Evolutionary conservation across 495 filamentous ascomycete genomes (phyloP).

Genomic region (Penicillium pancosmium): DNA sequence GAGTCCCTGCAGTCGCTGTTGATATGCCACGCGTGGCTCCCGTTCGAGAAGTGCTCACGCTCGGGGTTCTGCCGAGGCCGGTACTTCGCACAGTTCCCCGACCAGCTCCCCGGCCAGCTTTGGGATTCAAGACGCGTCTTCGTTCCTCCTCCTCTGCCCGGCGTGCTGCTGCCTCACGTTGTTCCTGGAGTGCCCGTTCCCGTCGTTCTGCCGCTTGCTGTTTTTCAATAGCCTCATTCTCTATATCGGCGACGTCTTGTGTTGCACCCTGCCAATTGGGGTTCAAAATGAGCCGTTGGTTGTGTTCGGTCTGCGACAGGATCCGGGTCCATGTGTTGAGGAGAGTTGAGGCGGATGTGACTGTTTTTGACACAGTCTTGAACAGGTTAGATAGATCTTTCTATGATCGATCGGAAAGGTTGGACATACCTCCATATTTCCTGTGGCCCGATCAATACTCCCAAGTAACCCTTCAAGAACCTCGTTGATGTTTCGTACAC

Average conservation of each 20-base stretch:
- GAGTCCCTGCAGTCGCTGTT: conserved; percentile 43
- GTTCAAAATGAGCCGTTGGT: conserved; percentile 87
- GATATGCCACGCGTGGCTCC: conserved; percentile 35
- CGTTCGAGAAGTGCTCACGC: conserved; percentile 38
- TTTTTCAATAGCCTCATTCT: conserved; percentile 70
- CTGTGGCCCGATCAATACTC: conserved; percentile 77
- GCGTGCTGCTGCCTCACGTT: conserved; percentile 68
- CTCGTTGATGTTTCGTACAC: conserved; percentile 80
- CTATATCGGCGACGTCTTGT: conserved; percentile 79
- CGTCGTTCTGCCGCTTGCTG: conserved; percentile 75
- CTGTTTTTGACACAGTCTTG: conserved; percentile 83
- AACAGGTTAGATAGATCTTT: conserved; percentile 8
- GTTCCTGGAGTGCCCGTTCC: conserved; percentile 71
- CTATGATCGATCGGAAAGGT: background rate
- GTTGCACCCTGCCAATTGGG: conserved; percentile 87
- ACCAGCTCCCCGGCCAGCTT: conserved; percentile 47
- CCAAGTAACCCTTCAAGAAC: conserved; percentile 82
- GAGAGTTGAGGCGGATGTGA: conserved; percentile 86
- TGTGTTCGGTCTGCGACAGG: conserved; percentile 94
- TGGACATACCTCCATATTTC: conserved; percentile 81
- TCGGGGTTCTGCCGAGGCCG: conserved; percentile 51
- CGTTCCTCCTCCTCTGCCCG: conserved; percentile 75
- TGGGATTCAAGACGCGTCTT: conserved; percentile 50
- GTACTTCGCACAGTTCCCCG: conserved; percentile 48
- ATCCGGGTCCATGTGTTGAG: conserved; percentile 96